Base-by-base conservation (phyloP, 1,139 yeast species). In the Hyphopichia wangnamkhiaoensis region DNA sequence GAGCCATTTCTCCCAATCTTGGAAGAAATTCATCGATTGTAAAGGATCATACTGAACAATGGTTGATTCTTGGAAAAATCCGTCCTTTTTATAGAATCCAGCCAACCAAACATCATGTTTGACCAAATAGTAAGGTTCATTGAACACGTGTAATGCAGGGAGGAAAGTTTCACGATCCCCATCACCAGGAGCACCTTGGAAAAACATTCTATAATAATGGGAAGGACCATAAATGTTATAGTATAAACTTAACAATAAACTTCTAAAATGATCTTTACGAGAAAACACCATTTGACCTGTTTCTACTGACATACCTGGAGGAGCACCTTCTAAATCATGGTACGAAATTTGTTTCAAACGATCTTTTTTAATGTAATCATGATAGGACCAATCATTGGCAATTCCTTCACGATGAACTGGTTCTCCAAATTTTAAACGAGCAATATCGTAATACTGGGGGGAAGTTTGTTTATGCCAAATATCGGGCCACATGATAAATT, bases 141-240 rank as follows among this genome's bases (percentile, higher is more conserved):
- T 48, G 46, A 68, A 58, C 3, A 63, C 63, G 37, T 63, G 62
- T 35, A 68, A 54, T 3, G 74, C 74, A 3, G 73, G 71, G 8
- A 65, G 58, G 39, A 65, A 58, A 1, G 73, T 65, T 39, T 69
- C 75, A 38, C 68, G 58, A 42, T 68, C 74, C 29, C 73, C 72
- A 30, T 56, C 60, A 5, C 69, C 71, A 8, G 61, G 64, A 2
- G 63, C 61, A 15, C 73, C 73, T 52, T 66, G 74, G 48, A 58
- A 65, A 5, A 69, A 44, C 40, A 69, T 52, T 16, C 56, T 48
- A 42, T 65, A 61, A 45, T 58, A 68, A 44, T 54, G 58, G 6
- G 46, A 40, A 9, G 58, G 55, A 0, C 66, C 63, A 41, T 59
- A 52, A 12, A 63, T 41, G 42, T 64, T 67, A 47, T 66, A 67